Conservation (phyloP, 805 yeast species). For the Yarrowia keelungensis region DNA sequence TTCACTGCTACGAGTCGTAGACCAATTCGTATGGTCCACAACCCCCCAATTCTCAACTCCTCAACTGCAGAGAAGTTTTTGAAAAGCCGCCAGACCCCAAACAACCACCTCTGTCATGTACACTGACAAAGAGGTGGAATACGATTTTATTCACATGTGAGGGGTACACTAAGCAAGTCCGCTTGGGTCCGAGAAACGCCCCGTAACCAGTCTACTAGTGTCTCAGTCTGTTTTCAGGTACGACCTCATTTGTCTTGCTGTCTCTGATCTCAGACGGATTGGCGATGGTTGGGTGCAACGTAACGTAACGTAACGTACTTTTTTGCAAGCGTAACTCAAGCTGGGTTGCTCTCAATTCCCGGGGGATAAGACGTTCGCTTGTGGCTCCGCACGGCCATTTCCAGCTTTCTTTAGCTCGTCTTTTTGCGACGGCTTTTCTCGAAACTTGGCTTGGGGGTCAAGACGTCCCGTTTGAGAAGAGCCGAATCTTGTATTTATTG, state of each 20-base stretch:
- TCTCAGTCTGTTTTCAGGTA: too few species aligned
- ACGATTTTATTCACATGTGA: constrained; percentile 8
- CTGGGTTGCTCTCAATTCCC: neutral
- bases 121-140: neutral
- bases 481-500: neutral
- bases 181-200: neutral
- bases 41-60: too few species aligned
- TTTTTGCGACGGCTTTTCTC: too few species aligned
- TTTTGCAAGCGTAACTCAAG: neutral
- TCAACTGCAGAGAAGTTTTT: constrained; percentile 1
- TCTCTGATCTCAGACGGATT: neutral
- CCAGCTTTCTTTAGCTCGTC: neutral
- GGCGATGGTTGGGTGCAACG: neutral
- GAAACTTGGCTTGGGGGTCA: too few species aligned
- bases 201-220: too few species aligned
- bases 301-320: too few species aligned
- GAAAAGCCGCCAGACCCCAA: neutral
- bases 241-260: neutral
- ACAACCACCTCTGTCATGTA: neutral
- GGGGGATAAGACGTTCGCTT: neutral
- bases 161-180: constrained; percentile 10
- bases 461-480: neutral
- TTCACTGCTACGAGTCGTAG: too few species aligned
- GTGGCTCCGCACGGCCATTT: neutral
- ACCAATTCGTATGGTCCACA: too few species aligned